Base-by-base conservation (phyloP, 352 stramenopile genomes). In the Pythium utonaiense region DNA sequence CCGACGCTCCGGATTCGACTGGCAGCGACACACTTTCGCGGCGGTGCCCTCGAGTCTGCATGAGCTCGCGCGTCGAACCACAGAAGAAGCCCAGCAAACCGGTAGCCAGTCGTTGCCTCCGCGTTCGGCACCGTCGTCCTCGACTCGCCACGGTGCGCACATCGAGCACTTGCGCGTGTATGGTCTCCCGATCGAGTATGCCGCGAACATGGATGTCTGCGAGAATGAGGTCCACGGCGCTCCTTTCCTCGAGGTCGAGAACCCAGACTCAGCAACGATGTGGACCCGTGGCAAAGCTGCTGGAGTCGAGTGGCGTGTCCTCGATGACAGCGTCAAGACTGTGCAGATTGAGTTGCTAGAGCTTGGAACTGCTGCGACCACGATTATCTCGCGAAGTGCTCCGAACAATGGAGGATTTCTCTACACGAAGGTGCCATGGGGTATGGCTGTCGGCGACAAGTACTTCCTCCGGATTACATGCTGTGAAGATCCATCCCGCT, bases 341-440 rank as follows among this genome's bases (percentile, higher is more conserved):
- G 67, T 95, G 0, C 60, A 70, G 54, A 93, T 95, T 53, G 83
- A 92, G 50, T 67, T 95, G 21, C 58, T 90, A 27, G 75, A 91
- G 51, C 66, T 81, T 25, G 83, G 83, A 3, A 82, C 77, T 22
- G 74, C 62, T 14, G 85, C 81, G 8, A 88, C 78, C 16, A 95
- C 85, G 8, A 64, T 83, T 21, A 86, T 95, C 45, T 71, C 79
- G 2, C 66, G 58, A 16, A 64, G 75, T 9, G 73, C 80, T 12
- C 69, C 80, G n/a, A 95, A 95, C 71, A 75, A 70, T 17, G 85
- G 85, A 40, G 75, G 66, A 7, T 95, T 89, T 55, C 75, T 67
- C 19, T 91, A 93, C 60, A 67, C 62, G 38, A 84, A 82, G 49
- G 85, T 95, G 44, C 85, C 83, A n/a, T 95, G 85, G 85, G 85